These are phyloP conservation scores for Herpotrichia juniperi DNA, from an alignment of 2,329 filamentous ascomycete species.

Conservation along the genomic window DNA sequence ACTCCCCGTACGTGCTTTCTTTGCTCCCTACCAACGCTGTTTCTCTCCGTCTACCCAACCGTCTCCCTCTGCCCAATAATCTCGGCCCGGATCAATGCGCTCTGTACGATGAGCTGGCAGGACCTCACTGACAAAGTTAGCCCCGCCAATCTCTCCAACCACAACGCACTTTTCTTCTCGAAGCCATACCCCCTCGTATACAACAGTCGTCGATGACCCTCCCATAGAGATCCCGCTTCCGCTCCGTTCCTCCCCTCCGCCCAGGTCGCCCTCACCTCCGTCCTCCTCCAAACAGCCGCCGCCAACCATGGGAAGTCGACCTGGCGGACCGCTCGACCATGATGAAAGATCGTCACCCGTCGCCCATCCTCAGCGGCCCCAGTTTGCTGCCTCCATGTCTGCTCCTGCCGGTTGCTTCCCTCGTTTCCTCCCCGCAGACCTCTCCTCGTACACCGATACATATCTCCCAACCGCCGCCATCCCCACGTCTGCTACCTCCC, in stretches of 20 bases:
- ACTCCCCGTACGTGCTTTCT: slow-evolving; percentile 63
- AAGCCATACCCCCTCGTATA: slow-evolving; percentile 62
- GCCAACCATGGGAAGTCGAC: slow-evolving; percentile 45
- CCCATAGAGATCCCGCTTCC: slow-evolving; percentile 59
- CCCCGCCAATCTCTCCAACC: slow-evolving; percentile 59
- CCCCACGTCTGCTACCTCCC: slow-evolving; percentile 67
- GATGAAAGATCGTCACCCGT: slow-evolving; percentile 23
- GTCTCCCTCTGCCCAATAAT: slow-evolving; percentile 31
- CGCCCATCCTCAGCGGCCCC: slow-evolving; percentile 34
- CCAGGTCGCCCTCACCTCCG: slow-evolving; percentile 51
- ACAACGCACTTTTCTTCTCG: slow-evolving; percentile 58
- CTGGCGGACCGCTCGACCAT: slow-evolving; percentile 36
- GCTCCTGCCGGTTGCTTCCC: slow-evolving; percentile 54
- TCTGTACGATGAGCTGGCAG: slow-evolving; percentile 50
- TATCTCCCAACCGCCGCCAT: slow-evolving; percentile 62
- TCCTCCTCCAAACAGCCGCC: slow-evolving; percentile 26
- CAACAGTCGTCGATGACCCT: slow-evolving; percentile 56
- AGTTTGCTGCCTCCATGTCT: slow-evolving; percentile 52
- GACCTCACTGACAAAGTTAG: slow-evolving; percentile 27
- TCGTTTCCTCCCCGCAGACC: slow-evolving; percentile 67
- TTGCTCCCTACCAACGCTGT: slow-evolving; percentile 6
- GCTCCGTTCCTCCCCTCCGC: slow-evolving; percentile 62
- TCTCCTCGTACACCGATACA: slow-evolving; percentile 69
- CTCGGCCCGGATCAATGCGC: slow-evolving; percentile 36
- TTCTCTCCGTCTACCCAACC: slow-evolving; percentile 5